Evolutionary conservation across 768 basidiomycete species (phyloP).

Genomic region (Botryobasidium botryosum): DNA sequence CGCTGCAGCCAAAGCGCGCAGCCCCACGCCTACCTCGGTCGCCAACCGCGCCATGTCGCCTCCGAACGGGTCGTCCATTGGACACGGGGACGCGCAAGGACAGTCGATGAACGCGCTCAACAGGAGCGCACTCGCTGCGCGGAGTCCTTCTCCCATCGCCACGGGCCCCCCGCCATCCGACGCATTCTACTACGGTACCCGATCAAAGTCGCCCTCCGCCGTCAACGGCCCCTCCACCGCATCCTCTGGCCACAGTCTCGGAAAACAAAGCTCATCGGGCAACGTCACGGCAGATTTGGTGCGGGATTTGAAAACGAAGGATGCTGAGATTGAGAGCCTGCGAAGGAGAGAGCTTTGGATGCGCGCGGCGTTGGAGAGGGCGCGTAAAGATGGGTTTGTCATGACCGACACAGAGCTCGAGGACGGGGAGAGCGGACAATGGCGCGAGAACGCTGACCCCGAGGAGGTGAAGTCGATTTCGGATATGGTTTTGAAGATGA

Average conservation of each 20-base stretch:
- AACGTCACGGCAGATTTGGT: constrained; percentile 62
- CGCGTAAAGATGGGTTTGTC: constrained; percentile 62
- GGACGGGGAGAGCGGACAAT: constrained; percentile 24
- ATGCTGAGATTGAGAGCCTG: constrained; percentile 58
- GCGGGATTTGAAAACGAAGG: constrained; percentile 66
- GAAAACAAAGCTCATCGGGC: constrained; percentile 23
- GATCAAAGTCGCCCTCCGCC: constrained; percentile 20
- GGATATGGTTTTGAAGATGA: constrained; percentile 66
- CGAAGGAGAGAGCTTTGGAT: constrained; percentile 75
- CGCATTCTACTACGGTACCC: constrained; percentile 32
- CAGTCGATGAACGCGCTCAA: background rate
- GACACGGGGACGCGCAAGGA: no score
- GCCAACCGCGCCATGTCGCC: constrained; percentile 47
- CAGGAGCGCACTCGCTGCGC: constrained; percentile 29
- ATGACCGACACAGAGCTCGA: constrained; percentile 34
- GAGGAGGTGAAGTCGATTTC: constrained; percentile 28
- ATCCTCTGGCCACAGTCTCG: constrained; percentile 20
- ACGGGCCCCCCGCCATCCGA: constrained; percentile 40
- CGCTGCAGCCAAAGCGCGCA: background rate
- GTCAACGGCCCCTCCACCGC: constrained; percentile 29
- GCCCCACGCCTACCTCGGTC: constrained; percentile 12
- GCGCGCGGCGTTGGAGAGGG: constrained; percentile 59
- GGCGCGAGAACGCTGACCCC: constrained; percentile 26
- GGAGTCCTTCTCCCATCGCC: constrained; percentile 41
- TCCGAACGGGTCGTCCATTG: constrained; percentile 17